These are phyloP conservation scores for Diaporthe destruens DNA, from an alignment of 2,329 filamentous ascomycete genomes.

Conservation along the genomic window DNA sequence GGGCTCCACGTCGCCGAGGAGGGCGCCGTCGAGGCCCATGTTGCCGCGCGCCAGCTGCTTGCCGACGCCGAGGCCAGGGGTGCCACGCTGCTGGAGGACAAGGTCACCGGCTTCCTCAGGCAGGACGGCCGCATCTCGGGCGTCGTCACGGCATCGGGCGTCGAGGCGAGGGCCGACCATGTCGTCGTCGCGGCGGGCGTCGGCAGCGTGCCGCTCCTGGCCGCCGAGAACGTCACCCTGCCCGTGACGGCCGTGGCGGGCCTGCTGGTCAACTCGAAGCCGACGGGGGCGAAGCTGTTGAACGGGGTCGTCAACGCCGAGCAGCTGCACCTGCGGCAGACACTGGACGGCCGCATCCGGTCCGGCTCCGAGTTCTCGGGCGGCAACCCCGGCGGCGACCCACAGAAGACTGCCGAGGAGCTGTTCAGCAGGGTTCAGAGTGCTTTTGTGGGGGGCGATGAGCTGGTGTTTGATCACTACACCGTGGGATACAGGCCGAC, in stretches of 20 bases:
- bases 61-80: slow-evolving; percentile 42
- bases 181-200: slow-evolving; percentile 50
- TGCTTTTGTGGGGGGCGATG: slow-evolving; percentile 41
- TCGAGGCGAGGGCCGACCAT: slow-evolving; percentile 45
- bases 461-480: slow-evolving; percentile 48
- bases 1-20: slow-evolving; percentile 66
- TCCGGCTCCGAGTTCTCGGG: slow-evolving; percentile 45
- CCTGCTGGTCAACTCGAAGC: slow-evolving; percentile 49
- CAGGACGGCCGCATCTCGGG: slow-evolving; percentile 40
- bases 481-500: slow-evolving; percentile 48
- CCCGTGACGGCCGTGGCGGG: slow-evolving; percentile 46
- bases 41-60: slow-evolving; percentile 45
- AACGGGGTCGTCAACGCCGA: slow-evolving; percentile 45
- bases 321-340: slow-evolving; percentile 49
- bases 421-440: slow-evolving; percentile 45
- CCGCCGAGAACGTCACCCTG: slow-evolving; percentile 44
- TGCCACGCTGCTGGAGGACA: slow-evolving; percentile 41
- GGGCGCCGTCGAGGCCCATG: slow-evolving; percentile 49
- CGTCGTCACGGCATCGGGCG: slow-evolving; percentile 41
- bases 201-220: slow-evolving; percentile 47
- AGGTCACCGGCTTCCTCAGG: slow-evolving; percentile 42
- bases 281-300: slow-evolving; percentile 43
- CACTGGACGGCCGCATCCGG: slow-evolving; percentile 46
- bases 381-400: slow-evolving; percentile 44
- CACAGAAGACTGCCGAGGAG: slow-evolving; percentile 44